Base-by-base conservation (phyloP, 129 eudicot genomes). In the Gnaphalium uliginosum region DNA sequence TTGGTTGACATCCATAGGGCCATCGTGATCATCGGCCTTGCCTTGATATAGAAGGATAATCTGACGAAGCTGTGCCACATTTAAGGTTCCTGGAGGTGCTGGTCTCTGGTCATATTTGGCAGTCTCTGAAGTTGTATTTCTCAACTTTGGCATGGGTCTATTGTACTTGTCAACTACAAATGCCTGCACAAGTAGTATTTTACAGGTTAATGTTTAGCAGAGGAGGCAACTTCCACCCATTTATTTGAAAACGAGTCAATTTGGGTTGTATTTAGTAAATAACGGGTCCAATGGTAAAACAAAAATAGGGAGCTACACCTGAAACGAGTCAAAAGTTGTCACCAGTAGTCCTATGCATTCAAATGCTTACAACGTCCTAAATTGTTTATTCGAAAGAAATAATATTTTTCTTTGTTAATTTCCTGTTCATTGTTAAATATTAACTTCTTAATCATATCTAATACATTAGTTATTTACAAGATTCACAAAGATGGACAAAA, bases 21-120 rank as follows among this genome's bases (percentile, higher is more conserved):
- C 95, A n/a, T 78, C 35, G 32, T 86, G 95, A 35, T 86, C 96
- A 2, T 88, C 83, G 2, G 95, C 83, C 74, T 93, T 90, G 69
- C 98, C 98, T 83, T 93, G 88, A 81, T 88, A 84, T 30, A 93
- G 76, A 72, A 84, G 96, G 76, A 93, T 83, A 18, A 93, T 78
- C 35, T 90, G 95, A 65, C 96, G 95, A 69, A 93, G 76, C 82
- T 93, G 96, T 0, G 85, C 87, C 39, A 90, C 92, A 60, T 93
- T 88, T 33, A 93, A 69, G 71, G 98, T 90, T 76, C 98, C 98
- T 13, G 92, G 87, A 41, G 96, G 87, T 15, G 84, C 90, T 0
- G 90, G 85, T 67, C 83, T 85, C 58, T 85, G 87, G 67, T 93
- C 96, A 18, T 86, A 90, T 77, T 90, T 78, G 62, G 85, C 76